A percentile compares a stretch with the other conserved stretches of the same genome.
These are phyloP conservation scores for Arthromyces matolae DNA, from an alignment of 768 basidiomycete genomes.

Conservation along the genomic window DNA sequence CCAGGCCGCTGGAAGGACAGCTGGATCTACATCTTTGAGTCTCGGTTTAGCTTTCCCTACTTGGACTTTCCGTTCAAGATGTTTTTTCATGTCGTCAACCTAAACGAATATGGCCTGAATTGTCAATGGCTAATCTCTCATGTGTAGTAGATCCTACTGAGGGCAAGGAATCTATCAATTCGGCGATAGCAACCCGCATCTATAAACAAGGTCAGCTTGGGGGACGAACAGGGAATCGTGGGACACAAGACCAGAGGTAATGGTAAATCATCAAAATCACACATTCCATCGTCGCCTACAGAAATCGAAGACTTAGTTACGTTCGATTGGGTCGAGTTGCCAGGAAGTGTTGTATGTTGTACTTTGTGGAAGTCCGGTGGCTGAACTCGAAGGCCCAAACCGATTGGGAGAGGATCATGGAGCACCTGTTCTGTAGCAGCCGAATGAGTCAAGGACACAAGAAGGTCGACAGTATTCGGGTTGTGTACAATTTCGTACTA, in stretches of 20 bases:
- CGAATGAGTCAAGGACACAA: slow-evolving; percentile 59
- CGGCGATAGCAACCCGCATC: slow-evolving; percentile 45
- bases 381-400: slow-evolving; percentile 56
- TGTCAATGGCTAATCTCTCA: not conserved
- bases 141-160: slow-evolving; percentile 31
- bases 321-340: not conserved
- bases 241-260: slow-evolving; percentile 29
- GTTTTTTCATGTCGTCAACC: slow-evolving; percentile 56
- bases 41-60: slow-evolving; percentile 51
- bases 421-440: slow-evolving; percentile 51
- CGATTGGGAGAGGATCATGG: slow-evolving; percentile 56
- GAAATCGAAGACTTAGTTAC: not conserved
- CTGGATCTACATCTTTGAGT: slow-evolving; percentile 46
- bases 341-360: not conserved
- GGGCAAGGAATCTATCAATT: slow-evolving; percentile 45
- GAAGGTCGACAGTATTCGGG: slow-evolving; percentile 60
- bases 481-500: slow-evolving; percentile 72
- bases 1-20: slow-evolving; percentile 60
- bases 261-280: slow-evolving; percentile 50
- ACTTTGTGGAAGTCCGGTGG: slow-evolving; percentile 24
- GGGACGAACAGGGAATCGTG: not conserved
- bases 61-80: slow-evolving; percentile 49
- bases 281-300: slow-evolving; percentile 34
- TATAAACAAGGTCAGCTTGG: slow-evolving; percentile 17
- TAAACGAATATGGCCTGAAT: slow-evolving; percentile 20